Conservation (phyloP, 2,329 filamentous ascomycete species). For the Dryadomyces quercus-mongolicae region DNA sequence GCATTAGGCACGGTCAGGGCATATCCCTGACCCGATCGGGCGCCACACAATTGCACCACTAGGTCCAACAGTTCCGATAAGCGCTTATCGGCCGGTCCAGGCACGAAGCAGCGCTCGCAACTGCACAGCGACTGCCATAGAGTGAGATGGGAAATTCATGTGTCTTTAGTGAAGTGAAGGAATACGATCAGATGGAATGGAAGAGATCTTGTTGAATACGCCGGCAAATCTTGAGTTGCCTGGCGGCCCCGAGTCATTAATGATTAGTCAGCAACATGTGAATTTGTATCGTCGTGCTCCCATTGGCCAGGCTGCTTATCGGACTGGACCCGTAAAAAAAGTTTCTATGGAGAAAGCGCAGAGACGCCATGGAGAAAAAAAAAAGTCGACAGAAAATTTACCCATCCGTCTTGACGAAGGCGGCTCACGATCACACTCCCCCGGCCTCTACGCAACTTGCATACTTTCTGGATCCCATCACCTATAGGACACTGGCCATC, state of each 20-base stretch:
- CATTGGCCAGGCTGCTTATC: not conserved
- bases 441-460: not conserved
- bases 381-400: not conserved
- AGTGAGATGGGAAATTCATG: too few species aligned
- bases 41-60: too few species aligned
- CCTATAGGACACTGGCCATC: not conserved
- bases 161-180: too few species aligned
- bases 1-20: too few species aligned
- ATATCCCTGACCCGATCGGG: too few species aligned
- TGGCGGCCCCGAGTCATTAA: too few species aligned
- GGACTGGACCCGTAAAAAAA: not conserved
- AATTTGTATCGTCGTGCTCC: not conserved
- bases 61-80: not conserved
- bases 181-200: too few species aligned
- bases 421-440: not conserved
- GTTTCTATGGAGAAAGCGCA: not conserved
- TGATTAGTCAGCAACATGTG: not conserved
- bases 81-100: not conserved
- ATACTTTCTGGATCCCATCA: not conserved
- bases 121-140: too few species aligned
- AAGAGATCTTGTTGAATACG: too few species aligned
- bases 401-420: not conserved
- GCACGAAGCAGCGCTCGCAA: too few species aligned
- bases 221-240: too few species aligned
- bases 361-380: conserved; percentile 3